These are phyloP conservation scores for Puccinia coronata DNA, from an alignment of 1,284 basidiomycete genomes.

Conservation along the genomic window DNA sequence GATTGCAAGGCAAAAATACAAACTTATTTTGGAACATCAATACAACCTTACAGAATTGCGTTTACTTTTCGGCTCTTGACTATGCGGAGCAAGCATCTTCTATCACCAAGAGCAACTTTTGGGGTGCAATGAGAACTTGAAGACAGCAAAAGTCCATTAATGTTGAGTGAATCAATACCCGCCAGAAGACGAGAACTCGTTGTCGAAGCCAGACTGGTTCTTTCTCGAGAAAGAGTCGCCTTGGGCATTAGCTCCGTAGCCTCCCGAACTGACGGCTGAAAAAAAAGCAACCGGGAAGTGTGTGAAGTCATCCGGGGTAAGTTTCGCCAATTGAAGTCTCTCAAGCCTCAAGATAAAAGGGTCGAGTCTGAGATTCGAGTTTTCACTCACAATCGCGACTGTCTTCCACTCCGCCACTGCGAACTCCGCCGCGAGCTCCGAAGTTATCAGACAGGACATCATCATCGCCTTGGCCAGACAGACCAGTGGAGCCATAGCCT, in stretches of 20 bases:
- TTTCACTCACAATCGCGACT: constrained; percentile 10
- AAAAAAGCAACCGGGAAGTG: neutral
- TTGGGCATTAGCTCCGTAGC: constrained; percentile 36
- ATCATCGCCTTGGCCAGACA: neutral
- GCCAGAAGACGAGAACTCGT: constrained; percentile 2
- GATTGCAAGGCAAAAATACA: too few species aligned
- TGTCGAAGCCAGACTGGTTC: constrained; percentile 43
- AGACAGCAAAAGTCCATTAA: too few species aligned
- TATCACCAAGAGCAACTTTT: too few species aligned
- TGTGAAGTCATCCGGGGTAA: too few species aligned
- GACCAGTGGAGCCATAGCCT: neutral
- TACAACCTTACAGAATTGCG: too few species aligned
- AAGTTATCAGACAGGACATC: neutral
- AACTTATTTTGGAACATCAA: too few species aligned
- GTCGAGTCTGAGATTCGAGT: too few species aligned
- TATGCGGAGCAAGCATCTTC: too few species aligned
- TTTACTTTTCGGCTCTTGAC: too few species aligned
- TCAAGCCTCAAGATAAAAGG: too few species aligned
- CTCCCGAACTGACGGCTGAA: constrained; percentile 31
- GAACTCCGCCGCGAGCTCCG: constrained; percentile 19
- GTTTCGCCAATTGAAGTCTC: too few species aligned
- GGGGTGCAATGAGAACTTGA: too few species aligned
- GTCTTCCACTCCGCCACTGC: constrained; percentile 21
- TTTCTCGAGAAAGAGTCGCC: constrained; percentile 41
- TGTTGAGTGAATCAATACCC: constrained; percentile 3